phyloP scores from a whole-genome alignment of 2,329 filamentous ascomycete genomes.

The Neurospora sp. region DNA sequence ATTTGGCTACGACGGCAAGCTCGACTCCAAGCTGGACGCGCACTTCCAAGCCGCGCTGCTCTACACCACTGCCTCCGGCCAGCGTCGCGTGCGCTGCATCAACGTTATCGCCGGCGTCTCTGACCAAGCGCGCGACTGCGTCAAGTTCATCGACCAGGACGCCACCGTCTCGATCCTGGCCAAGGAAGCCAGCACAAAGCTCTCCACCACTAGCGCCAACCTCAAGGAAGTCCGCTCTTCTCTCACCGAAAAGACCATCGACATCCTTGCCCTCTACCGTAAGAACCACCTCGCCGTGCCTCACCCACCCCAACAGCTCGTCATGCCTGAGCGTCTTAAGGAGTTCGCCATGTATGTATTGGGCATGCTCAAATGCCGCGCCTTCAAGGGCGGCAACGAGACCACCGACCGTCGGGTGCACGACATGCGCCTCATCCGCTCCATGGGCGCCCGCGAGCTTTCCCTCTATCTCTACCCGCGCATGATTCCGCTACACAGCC shows the following conservation, averaged over 20 bases:
- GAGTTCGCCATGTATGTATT: conserved; percentile 97
- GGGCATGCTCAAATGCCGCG: conserved; percentile 76
- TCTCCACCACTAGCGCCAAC: conserved; percentile 55
- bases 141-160: conserved; percentile 95
- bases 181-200: conserved; percentile 86
- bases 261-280: conserved; percentile 82
- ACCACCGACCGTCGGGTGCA: conserved; percentile 83
- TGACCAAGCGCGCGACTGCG: conserved; percentile 69
- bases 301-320: conserved; percentile 83
- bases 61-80: conserved; percentile 83
- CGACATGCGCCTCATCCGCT: conserved; percentile 81
- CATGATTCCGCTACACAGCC: conserved; percentile 84
- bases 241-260: conserved; percentile 84
- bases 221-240: conserved; percentile 78
- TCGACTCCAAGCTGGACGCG: conserved; percentile 92
- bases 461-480: conserved; percentile 91
- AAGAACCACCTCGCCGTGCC: conserved; percentile 78
- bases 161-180: conserved; percentile 80
- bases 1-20: conserved; percentile 92
- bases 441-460: conserved; percentile 77
- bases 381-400: conserved; percentile 88
- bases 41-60: conserved; percentile 94
- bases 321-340: conserved; percentile 91
- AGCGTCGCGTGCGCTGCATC: conserved; percentile 83
- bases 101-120: conserved; percentile 91